Evolutionary conservation across 2,329 filamentous ascomycete genomes (phyloP), one percentile per base, ranked within the genome.

Genomic region (Simplicillium sp.): DNA sequence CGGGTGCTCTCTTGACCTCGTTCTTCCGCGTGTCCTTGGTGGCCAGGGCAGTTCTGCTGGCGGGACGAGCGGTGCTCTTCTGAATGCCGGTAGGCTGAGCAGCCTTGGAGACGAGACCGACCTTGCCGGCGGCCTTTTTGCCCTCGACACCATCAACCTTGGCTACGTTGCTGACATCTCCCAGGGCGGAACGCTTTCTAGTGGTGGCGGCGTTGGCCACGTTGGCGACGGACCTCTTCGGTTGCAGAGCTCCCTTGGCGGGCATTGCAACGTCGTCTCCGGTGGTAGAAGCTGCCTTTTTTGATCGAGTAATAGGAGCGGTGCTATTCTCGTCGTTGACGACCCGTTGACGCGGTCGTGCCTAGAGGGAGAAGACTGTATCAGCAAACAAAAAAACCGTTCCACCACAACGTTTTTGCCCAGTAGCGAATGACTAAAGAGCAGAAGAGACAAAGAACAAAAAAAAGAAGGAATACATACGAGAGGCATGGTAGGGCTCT

Each of bases 161-260:
- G 54, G 80, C 80, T 48, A 94, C 84, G 67, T 98, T 98, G 76
- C 88, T 97, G 52, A 96, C 84, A 68, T 98, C 92, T 44, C 86
- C 88, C 31, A 98, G 75, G 37, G 87, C 89, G 53, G 84, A 77
- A 57, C 92, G 87, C 68, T 85, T 92, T 57, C 84, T 76, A 43
- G 62, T 61, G 37, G 54, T 57, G 45, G 70, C 71, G 37, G 71
- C 62, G 54, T 70, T 62, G 39, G 68, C 66, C 43, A 61, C 60
- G 50, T 65, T 70, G 37, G 67, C 61, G 20, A 71, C 64, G 6
- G 20, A 25, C 13, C 82, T 87, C 67, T 88, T 89, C 38, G 79
- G 71, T 62, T 84, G 82, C 39, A 87, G 63, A 20, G 78, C 70
- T 54, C 82, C 82, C 57, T 77, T 77, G 40, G 68, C 54, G 28